Evolutionary conservation across 2,329 filamentous ascomycete genomes (phyloP), one percentile per base, ranked within the genome.

Genomic region (Akanthomyces lecanii): DNA sequence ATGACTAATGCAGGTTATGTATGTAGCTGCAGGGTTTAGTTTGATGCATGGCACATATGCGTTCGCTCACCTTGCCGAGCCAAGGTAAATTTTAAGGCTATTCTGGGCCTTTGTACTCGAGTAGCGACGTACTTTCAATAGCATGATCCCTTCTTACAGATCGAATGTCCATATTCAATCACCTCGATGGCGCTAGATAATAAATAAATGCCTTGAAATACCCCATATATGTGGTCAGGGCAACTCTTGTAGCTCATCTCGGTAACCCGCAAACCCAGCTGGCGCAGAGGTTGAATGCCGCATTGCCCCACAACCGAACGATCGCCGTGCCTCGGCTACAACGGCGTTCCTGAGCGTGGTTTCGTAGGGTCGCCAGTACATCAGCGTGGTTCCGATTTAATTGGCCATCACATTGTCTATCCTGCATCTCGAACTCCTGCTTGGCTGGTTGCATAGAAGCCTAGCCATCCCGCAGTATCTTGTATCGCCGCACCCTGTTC

Each of bases 221-320:
- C 10, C 33, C 33, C 10, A 36, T 8, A 36, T 8, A 36, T 36
- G 33, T 36, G 33, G 33, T 36, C 33, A 36, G 33, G 33, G 33
- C 33, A 36, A 36, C 33, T 36, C 8, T 11, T 7, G 33, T 11
- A 8, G 10, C 33, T 4, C 33, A 60, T 52, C 57, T 60, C 57
- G 18, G 57, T 52, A 60, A 60, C 57, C 57, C 47, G 36, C 57
- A 60, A 60, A 44, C 23, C 48, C 38, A 55, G 6, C 23, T 36
- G 38, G 23, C 30, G 52, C 21, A 30, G 36, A 7, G 36, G 38
- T 42, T 18, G 25, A 44, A 5, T 60, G 47, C 48, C 57, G 48
- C 52, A 11, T 45, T 33, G 45, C 56, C 56, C 56, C 56, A 59
- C 56, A 28, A 18, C 33, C 21, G 16, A 30, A 16, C n/a, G n/a